phyloP scores from a whole-genome alignment of 1,284 basidiomycete species.

The Cryptococcus jaspeensis region DNA sequence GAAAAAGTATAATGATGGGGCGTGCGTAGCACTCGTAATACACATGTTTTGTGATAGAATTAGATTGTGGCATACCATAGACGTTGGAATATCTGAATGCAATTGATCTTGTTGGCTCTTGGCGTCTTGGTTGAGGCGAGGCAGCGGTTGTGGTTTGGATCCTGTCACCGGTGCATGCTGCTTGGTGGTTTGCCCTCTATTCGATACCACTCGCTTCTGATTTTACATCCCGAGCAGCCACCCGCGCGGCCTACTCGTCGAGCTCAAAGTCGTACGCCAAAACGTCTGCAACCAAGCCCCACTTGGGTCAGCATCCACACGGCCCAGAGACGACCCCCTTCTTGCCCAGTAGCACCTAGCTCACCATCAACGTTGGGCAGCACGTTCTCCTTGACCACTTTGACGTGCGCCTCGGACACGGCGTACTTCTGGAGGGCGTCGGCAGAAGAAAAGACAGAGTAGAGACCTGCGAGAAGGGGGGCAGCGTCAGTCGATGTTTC shows the following conservation, averaged over 20 bases:
- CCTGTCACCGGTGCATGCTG: no score
- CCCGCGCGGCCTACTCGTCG: constrained; percentile 21
- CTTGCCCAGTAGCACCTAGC: constrained; percentile 8
- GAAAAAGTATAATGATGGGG: neutral
- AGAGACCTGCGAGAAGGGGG: constrained; percentile 35
- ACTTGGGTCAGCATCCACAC: constrained; percentile 4
- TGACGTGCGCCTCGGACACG: constrained; percentile 44
- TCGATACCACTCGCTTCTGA: no score
- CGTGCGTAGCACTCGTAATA: neutral
- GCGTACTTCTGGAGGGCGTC: constrained; percentile 47
- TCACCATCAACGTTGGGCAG: constrained; percentile 43
- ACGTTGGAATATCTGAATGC: neutral
- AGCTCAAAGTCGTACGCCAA: constrained; percentile 53
- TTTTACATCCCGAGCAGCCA: no score
- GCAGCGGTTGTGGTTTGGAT: neutral
- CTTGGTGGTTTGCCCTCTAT: no score
- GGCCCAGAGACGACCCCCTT: neutral
- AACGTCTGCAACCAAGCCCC: constrained; percentile 26
- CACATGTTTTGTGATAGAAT: neutral
- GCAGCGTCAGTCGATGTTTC: neutral
- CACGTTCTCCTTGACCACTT: constrained; percentile 43
- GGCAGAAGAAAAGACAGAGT: constrained; percentile 43
- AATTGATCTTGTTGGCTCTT: no score
- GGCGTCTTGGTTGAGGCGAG: no score
- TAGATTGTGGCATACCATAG: neutral